Base-by-base conservation (phyloP, 306 rosid species). In the Pachyrhizus erosus region DNA sequence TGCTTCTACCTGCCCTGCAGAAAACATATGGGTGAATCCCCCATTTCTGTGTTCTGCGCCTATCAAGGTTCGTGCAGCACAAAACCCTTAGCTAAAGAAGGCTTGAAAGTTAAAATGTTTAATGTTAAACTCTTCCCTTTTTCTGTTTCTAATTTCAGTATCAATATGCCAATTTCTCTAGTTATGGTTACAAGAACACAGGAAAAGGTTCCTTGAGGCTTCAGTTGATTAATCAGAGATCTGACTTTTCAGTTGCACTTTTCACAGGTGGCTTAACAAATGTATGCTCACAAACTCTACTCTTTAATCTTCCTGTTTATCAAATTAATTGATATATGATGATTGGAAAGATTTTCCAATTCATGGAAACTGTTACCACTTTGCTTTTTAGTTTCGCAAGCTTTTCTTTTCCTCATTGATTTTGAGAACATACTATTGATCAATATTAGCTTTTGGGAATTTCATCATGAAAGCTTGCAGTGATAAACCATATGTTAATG, bases 171-270 rank as follows among this genome's bases (percentile, higher is more conserved):
- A 95, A 93, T 88, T 91, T 86, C 96, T 84, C 94, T 13, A 91
- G 83, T 80, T 67, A 66, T 10, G 57, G 33, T 43, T 95, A 93
- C 90, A 87, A 65, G 80, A 74, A 79, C 40, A 81, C 93, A 5
- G 99, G 97, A 52, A 91, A 79, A 84, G 98, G 98, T 58, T 64
- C 76, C 48, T 80, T 95, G 90, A 90, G 87, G 82, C 92, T 93
- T 69, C 92, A 86, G 91, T 80, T 95, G 92, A 95, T 93, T 84
- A 95, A 95, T 82, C 99, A 93, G 88, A 91, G 98, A 95, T 88
- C 90, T 14, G 94, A 95, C 75, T 93, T 95, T 84, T 84, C 99
- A 29, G 91, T 95, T 43, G 97, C 86, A 18, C 88, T 95, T 40
- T 95, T 95, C 89, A 89, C 94, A 0, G 97, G 98, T 37, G 99